A percentile compares a stretch with the other conserved stretches of the same genome.
phyloP scores from a whole-genome alignment of 176 grass and related monocot species.

The Typha latifolia region DNA sequence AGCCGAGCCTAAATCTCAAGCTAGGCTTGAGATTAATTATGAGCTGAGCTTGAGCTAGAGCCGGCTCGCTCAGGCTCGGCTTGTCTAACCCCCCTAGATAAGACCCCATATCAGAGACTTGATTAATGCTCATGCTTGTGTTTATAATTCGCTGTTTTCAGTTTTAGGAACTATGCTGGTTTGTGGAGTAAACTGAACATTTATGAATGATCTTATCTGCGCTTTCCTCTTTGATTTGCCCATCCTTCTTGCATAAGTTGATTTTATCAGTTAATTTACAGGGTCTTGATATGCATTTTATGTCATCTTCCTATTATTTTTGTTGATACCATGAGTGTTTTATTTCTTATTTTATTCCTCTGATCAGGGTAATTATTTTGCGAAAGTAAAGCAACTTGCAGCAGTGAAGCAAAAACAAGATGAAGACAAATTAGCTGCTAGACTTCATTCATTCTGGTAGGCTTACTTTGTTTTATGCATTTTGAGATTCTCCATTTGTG shows the following conservation, averaged over 20 bases:
- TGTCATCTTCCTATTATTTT: neutral
- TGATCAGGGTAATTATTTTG: conserved; percentile 68
- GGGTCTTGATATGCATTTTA: neutral
- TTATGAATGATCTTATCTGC: neutral
- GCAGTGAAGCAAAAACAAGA: conserved; percentile 73
- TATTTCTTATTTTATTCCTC: conserved; percentile 3
- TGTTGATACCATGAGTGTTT: neutral
- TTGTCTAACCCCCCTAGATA: neutral
- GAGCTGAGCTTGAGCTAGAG: no score
- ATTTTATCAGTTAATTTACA: neutral
- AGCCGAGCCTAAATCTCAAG: no score
- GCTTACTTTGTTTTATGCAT: neutral
- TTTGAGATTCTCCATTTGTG: neutral
- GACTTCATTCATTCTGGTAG: conserved; percentile 80
- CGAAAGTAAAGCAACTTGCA: conserved; percentile 58
- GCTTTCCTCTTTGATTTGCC: neutral
- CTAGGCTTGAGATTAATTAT: no score
- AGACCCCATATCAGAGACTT: neutral
- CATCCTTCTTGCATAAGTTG: neutral
- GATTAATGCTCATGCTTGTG: neutral
- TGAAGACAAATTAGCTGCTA: conserved; percentile 67
- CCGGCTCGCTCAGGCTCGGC: no score
- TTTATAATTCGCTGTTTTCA: neutral
- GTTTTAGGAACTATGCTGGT: neutral
- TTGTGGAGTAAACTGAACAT: neutral